Conservation (phyloP, 1,139 yeast genomes). For the Candida sp. region DNA sequence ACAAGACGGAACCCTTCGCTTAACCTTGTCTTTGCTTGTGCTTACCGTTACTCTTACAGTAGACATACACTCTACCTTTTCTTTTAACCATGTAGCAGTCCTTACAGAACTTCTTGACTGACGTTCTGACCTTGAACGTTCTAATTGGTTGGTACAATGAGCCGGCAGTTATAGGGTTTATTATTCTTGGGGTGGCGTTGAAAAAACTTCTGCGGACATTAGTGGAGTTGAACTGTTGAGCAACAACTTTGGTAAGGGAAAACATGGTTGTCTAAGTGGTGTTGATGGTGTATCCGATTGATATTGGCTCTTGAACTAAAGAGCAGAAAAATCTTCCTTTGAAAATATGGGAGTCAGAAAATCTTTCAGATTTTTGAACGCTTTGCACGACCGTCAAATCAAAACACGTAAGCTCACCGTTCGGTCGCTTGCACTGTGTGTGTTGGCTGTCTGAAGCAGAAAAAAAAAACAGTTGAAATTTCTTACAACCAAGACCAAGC, state of each 20-base stretch:
- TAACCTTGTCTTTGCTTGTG: constrained; percentile 98
- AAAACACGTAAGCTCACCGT: constrained; percentile 6
- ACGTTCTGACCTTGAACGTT: constrained; percentile 57
- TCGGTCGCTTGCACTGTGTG: neutral
- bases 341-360: neutral
- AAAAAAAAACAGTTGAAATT: neutral
- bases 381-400: constrained; percentile 1
- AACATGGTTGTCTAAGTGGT: constrained; percentile 3
- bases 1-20: neutral
- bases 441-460: too few species aligned
- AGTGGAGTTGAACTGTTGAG: constrained; percentile 12
- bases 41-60: constrained; percentile 90
- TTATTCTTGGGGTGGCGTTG: constrained; percentile 21
- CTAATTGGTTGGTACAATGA: constrained; percentile 20
- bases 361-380: neutral
- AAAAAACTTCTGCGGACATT: constrained; percentile 17
- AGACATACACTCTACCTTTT: constrained; percentile 92
- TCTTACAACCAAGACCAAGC: neutral
- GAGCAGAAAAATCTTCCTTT: neutral
- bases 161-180: constrained; percentile 11
- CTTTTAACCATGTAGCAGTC: constrained; percentile 95
- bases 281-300: neutral
- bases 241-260: constrained; percentile 7
- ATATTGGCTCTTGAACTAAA: neutral
- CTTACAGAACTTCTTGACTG: constrained; percentile 90